These are phyloP conservation scores for Yueomyces sinensis DNA, from an alignment of 805 yeast genomes.

Conservation along the genomic window DNA sequence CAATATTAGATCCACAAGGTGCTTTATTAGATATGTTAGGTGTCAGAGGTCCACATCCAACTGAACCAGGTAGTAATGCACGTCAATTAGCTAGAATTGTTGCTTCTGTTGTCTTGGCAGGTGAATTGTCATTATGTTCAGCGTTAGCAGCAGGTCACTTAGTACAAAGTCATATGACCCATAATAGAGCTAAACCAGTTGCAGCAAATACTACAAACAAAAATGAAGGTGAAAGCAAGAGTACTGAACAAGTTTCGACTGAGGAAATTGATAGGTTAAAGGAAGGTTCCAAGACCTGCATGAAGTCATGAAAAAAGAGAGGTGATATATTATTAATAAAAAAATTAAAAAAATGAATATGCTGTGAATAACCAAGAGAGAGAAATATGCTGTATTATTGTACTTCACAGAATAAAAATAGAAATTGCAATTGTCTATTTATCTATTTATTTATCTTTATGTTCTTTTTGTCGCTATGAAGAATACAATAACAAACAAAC, in stretches of 20 bases:
- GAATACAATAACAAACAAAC: too few species aligned
- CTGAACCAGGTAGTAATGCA: slow-evolving; percentile 89
- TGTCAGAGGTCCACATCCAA: slow-evolving; percentile 90
- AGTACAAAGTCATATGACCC: slow-evolving; percentile 95
- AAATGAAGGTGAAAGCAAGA: neutral
- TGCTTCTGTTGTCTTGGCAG: slow-evolving; percentile 91
- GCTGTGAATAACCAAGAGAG: too few species aligned
- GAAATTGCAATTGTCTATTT: too few species aligned
- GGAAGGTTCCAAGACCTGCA: slow-evolving; percentile 68
- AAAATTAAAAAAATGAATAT: too few species aligned
- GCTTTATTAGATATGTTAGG: slow-evolving; percentile 92
- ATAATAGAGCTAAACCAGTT: slow-evolving; percentile 59
- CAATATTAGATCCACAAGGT: slow-evolving; percentile 92
- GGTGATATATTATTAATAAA: too few species aligned
- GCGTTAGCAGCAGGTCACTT: slow-evolving; percentile 98
- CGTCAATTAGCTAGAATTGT: slow-evolving; percentile 84
- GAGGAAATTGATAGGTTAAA: slow-evolving; percentile 36
- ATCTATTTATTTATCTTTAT: too few species aligned
- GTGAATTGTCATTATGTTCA: slow-evolving; percentile 85
- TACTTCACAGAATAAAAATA: too few species aligned
- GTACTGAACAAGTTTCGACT: neutral
- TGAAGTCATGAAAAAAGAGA: slow-evolving; percentile 39
- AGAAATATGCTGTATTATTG: too few species aligned
- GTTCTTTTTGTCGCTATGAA: too few species aligned
- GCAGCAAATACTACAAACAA: slow-evolving; percentile 5